A percentile compares a stretch with the other conserved stretches of the same genome.
Evolutionary conservation across 2,329 filamentous ascomycete genomes (phyloP).

Genomic region (Scorias spongiosa): DNA sequence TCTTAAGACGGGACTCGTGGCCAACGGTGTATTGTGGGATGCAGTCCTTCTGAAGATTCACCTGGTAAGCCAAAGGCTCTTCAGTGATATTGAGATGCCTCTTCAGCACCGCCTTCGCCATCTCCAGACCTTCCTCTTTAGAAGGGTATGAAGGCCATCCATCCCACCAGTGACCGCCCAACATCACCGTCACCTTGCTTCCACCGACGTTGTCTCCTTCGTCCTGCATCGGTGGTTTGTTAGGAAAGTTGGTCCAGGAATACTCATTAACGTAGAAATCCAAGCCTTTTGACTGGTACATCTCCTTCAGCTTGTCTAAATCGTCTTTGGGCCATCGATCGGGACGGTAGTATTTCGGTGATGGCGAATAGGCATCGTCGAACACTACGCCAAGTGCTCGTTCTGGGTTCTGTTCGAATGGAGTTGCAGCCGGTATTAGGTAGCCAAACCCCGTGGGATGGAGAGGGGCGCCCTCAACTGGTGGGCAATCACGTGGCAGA

Average conservation of each 20-base stretch:
- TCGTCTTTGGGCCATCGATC: conserved; percentile 11
- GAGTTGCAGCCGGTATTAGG: conserved; percentile 63
- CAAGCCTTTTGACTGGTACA: conserved; percentile 11
- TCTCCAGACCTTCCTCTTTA: conserved; percentile 48
- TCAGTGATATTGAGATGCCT: conserved; percentile 60
- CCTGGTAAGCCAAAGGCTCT: conserved; percentile 44
- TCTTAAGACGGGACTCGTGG: conserved; percentile 48
- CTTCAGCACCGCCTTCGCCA: conserved; percentile 55
- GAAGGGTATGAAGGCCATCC: conserved; percentile 45
- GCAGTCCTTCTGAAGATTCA: conserved; percentile 51
- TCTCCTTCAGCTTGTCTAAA: conserved; percentile 10
- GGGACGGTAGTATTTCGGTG: conserved; percentile 9
- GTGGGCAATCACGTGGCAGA: neutral
- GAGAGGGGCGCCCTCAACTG: conserved; percentile 22
- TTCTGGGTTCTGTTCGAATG: conserved; percentile 61
- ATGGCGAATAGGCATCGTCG: conserved; percentile 46
- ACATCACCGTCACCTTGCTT: conserved; percentile 85
- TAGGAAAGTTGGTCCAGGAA: conserved; percentile 19
- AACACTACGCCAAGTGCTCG: conserved; percentile 83
- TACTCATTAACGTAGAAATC: conserved; percentile 15
- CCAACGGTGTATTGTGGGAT: conserved; percentile 85
- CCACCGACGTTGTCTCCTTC: conserved; percentile 26
- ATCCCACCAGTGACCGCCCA: conserved; percentile 88
- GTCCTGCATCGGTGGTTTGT: conserved; percentile 17
- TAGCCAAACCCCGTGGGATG: conserved; percentile 74